A percentile compares a stretch with the other conserved stretches of the same genome.
phyloP scores from a whole-genome alignment of 257 asterid species.

The Gardenia jasminoides region DNA sequence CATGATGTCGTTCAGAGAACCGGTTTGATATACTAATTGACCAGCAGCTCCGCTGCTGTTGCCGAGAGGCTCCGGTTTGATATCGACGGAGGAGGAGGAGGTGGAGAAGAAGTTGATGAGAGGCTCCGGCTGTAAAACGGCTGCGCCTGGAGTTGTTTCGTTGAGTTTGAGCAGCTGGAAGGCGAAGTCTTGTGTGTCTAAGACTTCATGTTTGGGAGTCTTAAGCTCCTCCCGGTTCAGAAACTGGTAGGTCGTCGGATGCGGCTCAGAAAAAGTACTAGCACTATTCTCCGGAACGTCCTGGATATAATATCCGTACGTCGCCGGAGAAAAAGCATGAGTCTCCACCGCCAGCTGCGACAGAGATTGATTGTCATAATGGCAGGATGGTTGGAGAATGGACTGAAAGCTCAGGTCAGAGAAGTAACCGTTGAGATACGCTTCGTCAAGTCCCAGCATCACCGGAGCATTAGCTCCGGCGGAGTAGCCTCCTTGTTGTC shows the following conservation, averaged over 20 bases:
- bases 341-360: not conserved
- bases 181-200: constrained; percentile 12
- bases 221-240: constrained; percentile 10
- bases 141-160: not conserved
- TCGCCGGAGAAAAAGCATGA: constrained; percentile 10
- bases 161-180: constrained; percentile 16
- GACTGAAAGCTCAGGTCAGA: constrained; percentile 51
- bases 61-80: not conserved
- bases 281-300: constrained; percentile 4
- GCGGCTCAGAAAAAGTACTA: not conserved
- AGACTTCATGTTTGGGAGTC: constrained; percentile 28
- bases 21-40: not conserved
- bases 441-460: constrained; percentile 31
- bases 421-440: constrained; percentile 37
- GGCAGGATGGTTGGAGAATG: not conserved
- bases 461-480: constrained; percentile 14
- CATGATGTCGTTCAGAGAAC: not conserved
- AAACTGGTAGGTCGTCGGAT: not conserved
- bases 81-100: not conserved
- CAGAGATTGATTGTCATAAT: constrained; percentile 14
- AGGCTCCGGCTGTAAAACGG: constrained; percentile 17
- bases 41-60: not conserved
- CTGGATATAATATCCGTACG: not conserved
- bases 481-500: not conserved
- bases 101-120: constrained; percentile 16